These are phyloP conservation scores for Coprinopsis cinerea DNA, from an alignment of 768 basidiomycete species.

Conservation along the genomic window DNA sequence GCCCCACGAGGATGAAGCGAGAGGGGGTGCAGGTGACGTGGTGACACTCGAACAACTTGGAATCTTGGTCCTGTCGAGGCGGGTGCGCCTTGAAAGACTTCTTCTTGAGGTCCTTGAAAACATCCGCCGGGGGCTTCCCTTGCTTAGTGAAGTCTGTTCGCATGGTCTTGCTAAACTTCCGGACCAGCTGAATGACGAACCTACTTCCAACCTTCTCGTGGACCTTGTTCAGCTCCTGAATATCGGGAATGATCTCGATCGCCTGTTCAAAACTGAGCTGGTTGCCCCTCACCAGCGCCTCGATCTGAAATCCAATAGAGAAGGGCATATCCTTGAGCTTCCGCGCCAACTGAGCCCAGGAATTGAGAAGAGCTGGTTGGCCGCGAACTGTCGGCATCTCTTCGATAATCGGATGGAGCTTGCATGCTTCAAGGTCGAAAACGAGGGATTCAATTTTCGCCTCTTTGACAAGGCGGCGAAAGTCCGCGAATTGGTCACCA, in stretches of 20 bases:
- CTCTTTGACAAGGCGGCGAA: too few species aligned
- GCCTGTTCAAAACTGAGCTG: conserved; percentile 52
- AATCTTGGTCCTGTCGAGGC: conserved; percentile 20
- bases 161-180: too few species aligned
- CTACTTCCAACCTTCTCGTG: too few species aligned
- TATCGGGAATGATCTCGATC: too few species aligned
- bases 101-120: conserved; percentile 14
- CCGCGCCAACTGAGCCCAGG: too few species aligned
- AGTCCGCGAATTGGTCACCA: conserved; percentile 41
- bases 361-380: too few species aligned
- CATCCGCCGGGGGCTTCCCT: conserved; percentile 40
- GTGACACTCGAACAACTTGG: conserved; percentile 48
- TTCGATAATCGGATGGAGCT: too few species aligned
- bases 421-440: too few species aligned
- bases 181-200: too few species aligned
- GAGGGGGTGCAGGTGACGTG: conserved; percentile 76
- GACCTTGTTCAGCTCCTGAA: too few species aligned
- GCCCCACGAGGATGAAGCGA: conserved; percentile 67
- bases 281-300: conserved; percentile 58
- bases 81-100: conserved; percentile 16
- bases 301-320: conserved; percentile 72
- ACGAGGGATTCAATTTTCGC: too few species aligned
- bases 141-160: conserved; percentile 30
- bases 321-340: conserved; percentile 48
- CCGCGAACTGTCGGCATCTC: too few species aligned